Evolutionary conservation across 2,329 filamentous ascomycete species (phyloP).

Genomic region (Epichloe aotearoae): DNA sequence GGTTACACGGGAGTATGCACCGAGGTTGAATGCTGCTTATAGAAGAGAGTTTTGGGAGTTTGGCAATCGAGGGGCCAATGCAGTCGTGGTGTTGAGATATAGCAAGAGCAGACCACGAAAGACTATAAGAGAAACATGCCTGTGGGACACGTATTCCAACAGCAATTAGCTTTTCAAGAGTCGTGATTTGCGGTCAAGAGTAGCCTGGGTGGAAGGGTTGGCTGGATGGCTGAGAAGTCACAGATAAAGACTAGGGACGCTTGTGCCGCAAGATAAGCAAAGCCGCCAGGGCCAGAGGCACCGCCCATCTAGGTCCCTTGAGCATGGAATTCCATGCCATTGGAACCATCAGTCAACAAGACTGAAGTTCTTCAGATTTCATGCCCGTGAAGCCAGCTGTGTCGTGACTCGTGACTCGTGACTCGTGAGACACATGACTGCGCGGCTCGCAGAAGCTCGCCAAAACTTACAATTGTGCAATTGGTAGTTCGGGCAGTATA

Average conservation of each 20-base stretch:
- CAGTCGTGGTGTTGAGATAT: background rate
- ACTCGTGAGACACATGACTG: background rate
- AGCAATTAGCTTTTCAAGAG: slow-evolving; percentile 1
- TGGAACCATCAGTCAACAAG: background rate
- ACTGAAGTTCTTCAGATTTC: background rate
- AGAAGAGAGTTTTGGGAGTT: background rate
- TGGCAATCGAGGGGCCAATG: background rate
- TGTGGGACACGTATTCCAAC: background rate
- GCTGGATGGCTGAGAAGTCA: background rate
- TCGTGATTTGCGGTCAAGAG: slow-evolving; percentile 1
- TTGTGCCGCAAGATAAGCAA: slow-evolving; percentile 6
- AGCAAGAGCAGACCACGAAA: background rate
- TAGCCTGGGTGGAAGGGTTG: background rate
- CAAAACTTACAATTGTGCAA: slow-evolving; percentile 5
- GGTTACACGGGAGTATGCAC: background rate
- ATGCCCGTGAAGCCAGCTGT: background rate
- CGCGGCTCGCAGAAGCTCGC: background rate
- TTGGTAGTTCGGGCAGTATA: slow-evolving; percentile 1
- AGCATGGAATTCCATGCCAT: background rate
- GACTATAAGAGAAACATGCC: slow-evolving; percentile 1
- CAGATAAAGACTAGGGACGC: slow-evolving; percentile 4
- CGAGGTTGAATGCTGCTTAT: background rate
- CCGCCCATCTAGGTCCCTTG: background rate
- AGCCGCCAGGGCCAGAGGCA: background rate
- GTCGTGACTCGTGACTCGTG: background rate